Conservation (phyloP, 139 green algal species). For the Chlorella vulgaris region DNA sequence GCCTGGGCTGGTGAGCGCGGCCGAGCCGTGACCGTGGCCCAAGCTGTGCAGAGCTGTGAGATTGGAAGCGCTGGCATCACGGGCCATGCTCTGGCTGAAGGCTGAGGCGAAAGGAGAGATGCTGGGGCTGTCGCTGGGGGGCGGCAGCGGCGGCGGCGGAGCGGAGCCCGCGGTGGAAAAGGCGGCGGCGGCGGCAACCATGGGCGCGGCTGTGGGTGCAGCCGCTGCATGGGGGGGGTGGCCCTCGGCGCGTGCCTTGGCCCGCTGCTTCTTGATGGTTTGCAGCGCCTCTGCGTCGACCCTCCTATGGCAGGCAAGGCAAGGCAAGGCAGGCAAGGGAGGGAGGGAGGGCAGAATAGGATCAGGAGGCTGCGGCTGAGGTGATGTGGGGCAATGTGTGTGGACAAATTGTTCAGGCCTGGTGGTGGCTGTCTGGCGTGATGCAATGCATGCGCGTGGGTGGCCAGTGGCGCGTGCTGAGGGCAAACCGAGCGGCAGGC, state of each 20-base stretch:
- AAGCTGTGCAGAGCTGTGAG: background rate
- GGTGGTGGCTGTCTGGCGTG: no score
- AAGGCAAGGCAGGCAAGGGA: background rate
- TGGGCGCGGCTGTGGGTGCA: background rate
- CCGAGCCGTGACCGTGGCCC: background rate
- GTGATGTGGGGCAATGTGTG: no score
- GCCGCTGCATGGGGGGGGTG: background rate
- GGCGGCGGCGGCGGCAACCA: background rate
- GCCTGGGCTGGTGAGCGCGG: background rate
- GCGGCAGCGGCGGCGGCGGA: background rate
- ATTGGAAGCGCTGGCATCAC: constrained; percentile 3
- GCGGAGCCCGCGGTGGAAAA: background rate
- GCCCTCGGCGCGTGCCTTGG: constrained; percentile 4
- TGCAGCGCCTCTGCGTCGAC: constrained; percentile 44
- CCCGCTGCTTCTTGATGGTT: constrained; percentile 32
- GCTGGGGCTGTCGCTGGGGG: background rate
- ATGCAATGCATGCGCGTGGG: no score
- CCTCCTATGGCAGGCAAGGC: no score
- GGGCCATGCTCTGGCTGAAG: constrained; percentile 5
- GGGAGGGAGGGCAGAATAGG: background rate
- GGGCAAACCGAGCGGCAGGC: no score
- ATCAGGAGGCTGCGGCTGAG: no score
- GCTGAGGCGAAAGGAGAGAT: constrained; percentile 9
- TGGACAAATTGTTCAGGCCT: no score
- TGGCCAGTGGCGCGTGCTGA: no score